These are phyloP conservation scores for Salvia rosmarinus DNA, from an alignment of 257 asterid genomes.

Conservation along the genomic window DNA sequence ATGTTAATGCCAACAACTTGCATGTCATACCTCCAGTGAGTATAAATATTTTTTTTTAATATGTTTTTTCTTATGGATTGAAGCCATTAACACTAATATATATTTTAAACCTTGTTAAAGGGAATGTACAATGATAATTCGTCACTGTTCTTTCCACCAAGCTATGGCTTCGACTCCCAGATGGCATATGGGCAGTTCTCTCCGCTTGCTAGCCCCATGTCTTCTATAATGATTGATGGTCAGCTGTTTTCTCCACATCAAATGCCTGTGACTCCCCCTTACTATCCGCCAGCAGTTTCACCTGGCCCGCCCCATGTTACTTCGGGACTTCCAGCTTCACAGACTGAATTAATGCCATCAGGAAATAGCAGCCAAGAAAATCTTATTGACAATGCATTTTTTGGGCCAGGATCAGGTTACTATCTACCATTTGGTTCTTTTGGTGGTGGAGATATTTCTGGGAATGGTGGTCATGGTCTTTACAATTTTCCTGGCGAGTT, in stretches of 20 bases:
- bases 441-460: slow-evolving; percentile 83
- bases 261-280: slow-evolving; percentile 70
- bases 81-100: slow-evolving; percentile 30
- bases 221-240: slow-evolving; percentile 92
- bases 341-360: slow-evolving; percentile 66
- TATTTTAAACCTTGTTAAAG: slow-evolving; percentile 51
- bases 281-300: slow-evolving; percentile 78
- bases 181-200: slow-evolving; percentile 97
- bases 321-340: slow-evolving; percentile 71
- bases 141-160: slow-evolving; percentile 71
- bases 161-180: slow-evolving; percentile 87
- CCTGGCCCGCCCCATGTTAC: slow-evolving; percentile 84
- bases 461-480: slow-evolving; percentile 70
- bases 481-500: slow-evolving; percentile 78
- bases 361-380: slow-evolving; percentile 82
- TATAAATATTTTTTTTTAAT: slow-evolving; percentile 26
- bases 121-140: slow-evolving; percentile 89
- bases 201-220: slow-evolving; percentile 80
- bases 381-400: slow-evolving; percentile 61
- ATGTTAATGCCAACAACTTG: slow-evolving; percentile 77
- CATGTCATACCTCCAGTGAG: slow-evolving; percentile 89
- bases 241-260: slow-evolving; percentile 94
- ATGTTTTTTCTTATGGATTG: slow-evolving; percentile 29
- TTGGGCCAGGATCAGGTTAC: slow-evolving; percentile 83
- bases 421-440: slow-evolving; percentile 87